Conservation (phyloP, 2,329 filamentous ascomycete species). For the Davidsoniella neocaledoniae region DNA sequence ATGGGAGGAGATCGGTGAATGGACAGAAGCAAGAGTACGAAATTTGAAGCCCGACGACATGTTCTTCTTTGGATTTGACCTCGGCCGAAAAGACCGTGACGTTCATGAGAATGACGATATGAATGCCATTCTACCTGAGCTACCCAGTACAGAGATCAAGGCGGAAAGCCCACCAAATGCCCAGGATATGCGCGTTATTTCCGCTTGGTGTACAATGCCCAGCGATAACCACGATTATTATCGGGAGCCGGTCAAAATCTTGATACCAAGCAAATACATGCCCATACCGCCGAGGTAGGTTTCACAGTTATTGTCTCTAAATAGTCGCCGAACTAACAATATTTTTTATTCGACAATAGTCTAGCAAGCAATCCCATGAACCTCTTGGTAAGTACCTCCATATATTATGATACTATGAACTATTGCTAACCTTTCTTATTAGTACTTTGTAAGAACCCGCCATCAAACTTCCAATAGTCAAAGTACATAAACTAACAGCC, state of each 20-base stretch:
- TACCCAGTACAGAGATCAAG: conserved; percentile 5
- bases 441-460: conserved; percentile 30
- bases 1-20: conserved; percentile 3
- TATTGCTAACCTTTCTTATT: conserved; percentile 14
- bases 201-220: conserved; percentile 10
- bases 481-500: neutral
- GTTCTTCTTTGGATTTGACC: conserved; percentile 52
- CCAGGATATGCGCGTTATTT: conserved; percentile 7
- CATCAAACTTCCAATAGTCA: neutral
- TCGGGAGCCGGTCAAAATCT: conserved; percentile 46
- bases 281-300: conserved; percentile 28
- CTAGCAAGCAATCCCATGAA: conserved; percentile 64
- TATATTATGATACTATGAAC: neutral
- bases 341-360: conserved; percentile 16
- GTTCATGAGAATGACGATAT: conserved; percentile 54
- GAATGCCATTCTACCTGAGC: conserved; percentile 40
- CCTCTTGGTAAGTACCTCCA: conserved; percentile 32
- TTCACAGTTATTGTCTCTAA: neutral
- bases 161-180: conserved; percentile 11
- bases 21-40: conserved; percentile 2
- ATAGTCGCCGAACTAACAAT: neutral
- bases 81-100: conserved; percentile 53
- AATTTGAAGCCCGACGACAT: conserved; percentile 18
- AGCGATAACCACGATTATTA: conserved; percentile 40
- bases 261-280: conserved; percentile 30